phyloP scores from a whole-genome alignment of 768 basidiomycete genomes.

The Dentipellis sp. region DNA sequence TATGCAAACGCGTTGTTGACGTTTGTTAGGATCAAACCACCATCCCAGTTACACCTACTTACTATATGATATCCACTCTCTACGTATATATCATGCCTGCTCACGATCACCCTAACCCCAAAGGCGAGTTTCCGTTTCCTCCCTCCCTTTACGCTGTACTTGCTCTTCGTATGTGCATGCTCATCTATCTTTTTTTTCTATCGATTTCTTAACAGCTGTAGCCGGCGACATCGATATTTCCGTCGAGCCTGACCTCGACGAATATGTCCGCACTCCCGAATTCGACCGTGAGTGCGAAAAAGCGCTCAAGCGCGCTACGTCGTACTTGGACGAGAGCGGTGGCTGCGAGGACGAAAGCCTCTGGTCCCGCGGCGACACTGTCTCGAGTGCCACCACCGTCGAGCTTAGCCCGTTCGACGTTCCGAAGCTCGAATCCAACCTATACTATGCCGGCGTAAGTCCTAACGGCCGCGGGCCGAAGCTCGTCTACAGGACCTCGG shows the following conservation, averaged over 20 bases:
- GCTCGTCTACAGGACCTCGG: slow-evolving; percentile 16
- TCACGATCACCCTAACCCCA: not conserved
- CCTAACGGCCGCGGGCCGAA: slow-evolving; percentile 13
- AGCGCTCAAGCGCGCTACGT: not conserved
- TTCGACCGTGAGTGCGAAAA: not conserved
- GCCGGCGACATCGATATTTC: not conserved
- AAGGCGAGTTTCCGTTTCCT: not conserved
- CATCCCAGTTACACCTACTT: not conserved
- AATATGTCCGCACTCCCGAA: slow-evolving; percentile 1
- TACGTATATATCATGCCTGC: not conserved
- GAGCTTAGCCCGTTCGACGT: slow-evolving; percentile 6
- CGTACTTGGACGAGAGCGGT: not conserved
- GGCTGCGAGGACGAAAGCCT: not conserved
- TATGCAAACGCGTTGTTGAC: not conserved
- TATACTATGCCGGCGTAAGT: slow-evolving; percentile 15
- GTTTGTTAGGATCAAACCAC: not conserved
- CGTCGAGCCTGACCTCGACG: not conserved
- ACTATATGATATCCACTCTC: not conserved
- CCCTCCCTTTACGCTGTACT: not conserved
- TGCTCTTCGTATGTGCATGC: not conserved
- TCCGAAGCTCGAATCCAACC: slow-evolving; percentile 14
- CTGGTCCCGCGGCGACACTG: slow-evolving; percentile 1
- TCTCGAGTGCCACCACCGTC: slow-evolving; percentile 1
- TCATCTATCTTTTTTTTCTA: not conserved
- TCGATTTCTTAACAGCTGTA: too few species aligned